phyloP scores from a whole-genome alignment of 768 basidiomycete genomes.

The Mycena venus region DNA sequence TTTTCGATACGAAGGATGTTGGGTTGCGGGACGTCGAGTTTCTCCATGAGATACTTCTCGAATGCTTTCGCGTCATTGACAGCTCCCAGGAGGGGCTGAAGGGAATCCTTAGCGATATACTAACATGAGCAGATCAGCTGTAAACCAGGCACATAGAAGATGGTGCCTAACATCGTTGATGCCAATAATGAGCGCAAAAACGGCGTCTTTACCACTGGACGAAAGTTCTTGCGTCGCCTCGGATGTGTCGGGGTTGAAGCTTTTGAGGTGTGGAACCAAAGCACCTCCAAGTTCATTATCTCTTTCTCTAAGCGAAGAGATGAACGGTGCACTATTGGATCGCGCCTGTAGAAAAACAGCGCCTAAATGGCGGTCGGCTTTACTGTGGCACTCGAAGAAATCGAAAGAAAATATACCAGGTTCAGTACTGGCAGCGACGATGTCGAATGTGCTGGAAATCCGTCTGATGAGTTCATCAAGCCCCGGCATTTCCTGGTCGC shows the following conservation, averaged over 20 bases:
- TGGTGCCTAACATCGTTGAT: not conserved
- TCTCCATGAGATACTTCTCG: not conserved
- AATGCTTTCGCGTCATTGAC: not conserved
- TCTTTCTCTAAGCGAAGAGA: too few species aligned
- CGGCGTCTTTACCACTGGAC: not conserved
- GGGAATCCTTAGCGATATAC: not conserved
- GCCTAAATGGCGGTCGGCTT: not conserved
- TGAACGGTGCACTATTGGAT: not conserved
- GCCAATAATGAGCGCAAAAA: conserved; percentile 9
- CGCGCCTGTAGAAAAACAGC: not conserved
- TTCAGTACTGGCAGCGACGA: too few species aligned
- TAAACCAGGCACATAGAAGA: not conserved
- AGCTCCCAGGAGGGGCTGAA: not conserved
- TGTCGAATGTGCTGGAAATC: not conserved
- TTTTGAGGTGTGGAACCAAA: too few species aligned
- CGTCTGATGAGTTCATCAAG: not conserved
- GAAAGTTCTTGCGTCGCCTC: too few species aligned
- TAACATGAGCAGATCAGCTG: not conserved
- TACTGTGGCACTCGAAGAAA: not conserved
- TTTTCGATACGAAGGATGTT: not conserved
- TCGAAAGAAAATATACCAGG: not conserved
- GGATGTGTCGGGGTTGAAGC: too few species aligned
- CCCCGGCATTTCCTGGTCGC: not conserved
- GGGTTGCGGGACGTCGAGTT: not conserved
- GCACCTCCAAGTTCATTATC: too few species aligned